Evolutionary conservation across 2,329 filamentous ascomycete species (phyloP).

Genomic region (Pseudocercospora cruenta): DNA sequence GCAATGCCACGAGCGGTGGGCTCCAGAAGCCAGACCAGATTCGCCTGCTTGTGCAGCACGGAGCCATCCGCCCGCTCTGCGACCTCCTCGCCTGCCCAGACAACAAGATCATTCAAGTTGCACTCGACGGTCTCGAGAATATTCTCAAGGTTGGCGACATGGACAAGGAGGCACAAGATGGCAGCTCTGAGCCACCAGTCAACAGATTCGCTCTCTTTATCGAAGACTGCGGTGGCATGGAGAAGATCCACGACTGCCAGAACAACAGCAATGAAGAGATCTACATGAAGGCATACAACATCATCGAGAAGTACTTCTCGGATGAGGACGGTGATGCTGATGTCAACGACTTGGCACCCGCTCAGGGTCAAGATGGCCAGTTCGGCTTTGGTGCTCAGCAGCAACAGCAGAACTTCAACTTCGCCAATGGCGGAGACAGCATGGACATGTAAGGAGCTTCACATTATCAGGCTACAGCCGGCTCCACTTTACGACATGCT

Average conservation of each 20-base stretch:
- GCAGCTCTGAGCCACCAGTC: slow-evolving; percentile 72
- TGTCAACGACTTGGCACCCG: slow-evolving; percentile 78
- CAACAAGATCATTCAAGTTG: slow-evolving; percentile 99
- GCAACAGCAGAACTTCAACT: slow-evolving; percentile 88
- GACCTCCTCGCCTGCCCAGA: slow-evolving; percentile 94
- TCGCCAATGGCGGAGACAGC: slow-evolving; percentile 74
- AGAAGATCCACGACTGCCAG: slow-evolving; percentile 99
- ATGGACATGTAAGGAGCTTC: slow-evolving; percentile 61
- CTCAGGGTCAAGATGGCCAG: slow-evolving; percentile 71
- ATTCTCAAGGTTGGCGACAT: slow-evolving; percentile 99
- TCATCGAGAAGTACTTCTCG: slow-evolving; percentile 99
- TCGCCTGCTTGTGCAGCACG: slow-evolving; percentile 87
- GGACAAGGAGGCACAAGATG: slow-evolving; percentile 87
- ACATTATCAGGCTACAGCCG: neutral
- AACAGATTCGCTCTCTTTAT: slow-evolving; percentile 98
- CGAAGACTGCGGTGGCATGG: slow-evolving; percentile 98
- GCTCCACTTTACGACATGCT: neutral
- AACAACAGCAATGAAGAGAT: slow-evolving; percentile 99
- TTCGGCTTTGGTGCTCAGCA: slow-evolving; percentile 77
- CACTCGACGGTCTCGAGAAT: slow-evolving; percentile 96
- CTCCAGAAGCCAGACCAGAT: slow-evolving; percentile 99
- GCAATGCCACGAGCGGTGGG: slow-evolving; percentile 95
- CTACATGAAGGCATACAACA: slow-evolving; percentile 99
- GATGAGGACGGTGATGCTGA: slow-evolving; percentile 89
- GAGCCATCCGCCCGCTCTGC: slow-evolving; percentile 96